Evolutionary conservation across 257 asterid genomes (phyloP), one percentile per base, ranked within the genome.

Genomic region (Jaltomata sinuosa): DNA sequence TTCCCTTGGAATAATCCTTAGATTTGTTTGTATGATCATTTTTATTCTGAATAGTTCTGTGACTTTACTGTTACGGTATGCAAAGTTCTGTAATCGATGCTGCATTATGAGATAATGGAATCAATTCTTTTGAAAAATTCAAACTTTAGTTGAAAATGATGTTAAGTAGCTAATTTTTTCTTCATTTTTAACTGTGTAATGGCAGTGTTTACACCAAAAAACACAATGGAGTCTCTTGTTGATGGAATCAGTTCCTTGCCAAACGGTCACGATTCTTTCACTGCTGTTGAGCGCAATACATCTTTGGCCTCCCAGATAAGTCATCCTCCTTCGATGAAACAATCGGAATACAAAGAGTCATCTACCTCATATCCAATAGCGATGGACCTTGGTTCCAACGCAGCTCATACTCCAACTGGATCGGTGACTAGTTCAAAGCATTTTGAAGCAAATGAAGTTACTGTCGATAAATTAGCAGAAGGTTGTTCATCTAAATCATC

Each of bases 211-310:
- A 88, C 88, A 92, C 88, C 89, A 38, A 88, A 81, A 84, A 87
- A 81, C 65, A 31, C 91, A 11, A 89, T 92, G 90, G 97, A 92
- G 67, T 90, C 96, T 80, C 92, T 94, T 72, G 94, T 87, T 18
- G 94, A 92, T 78, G 97, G 92, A 74, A 86, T 93, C 86, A 89
- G 89, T 85, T 84, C 96, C 38, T 86, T 93, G 84, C 89, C 92
- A 27, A 87, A 89, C 88, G 89, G 84, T 69, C 89, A 91, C 86
- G 86, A 49, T 84, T 85, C 93, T 5, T 77, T 84, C 81, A 72
- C 83, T 29, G 85, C 88, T 50, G 81, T 80, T 38, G 92, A 89
- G 57, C 87, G 59, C 61, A 89, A 53, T 79, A 80, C 87, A 11
- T 80, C 92, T 80, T 88, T 89, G 54, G 85, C 78, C 29, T 89